Percentiles rank a stretch among this genome's conserved stretches.
Evolutionary conservation across 345 rosid genomes (phyloP).

Genomic region (Eucalyptus victrix): DNA sequence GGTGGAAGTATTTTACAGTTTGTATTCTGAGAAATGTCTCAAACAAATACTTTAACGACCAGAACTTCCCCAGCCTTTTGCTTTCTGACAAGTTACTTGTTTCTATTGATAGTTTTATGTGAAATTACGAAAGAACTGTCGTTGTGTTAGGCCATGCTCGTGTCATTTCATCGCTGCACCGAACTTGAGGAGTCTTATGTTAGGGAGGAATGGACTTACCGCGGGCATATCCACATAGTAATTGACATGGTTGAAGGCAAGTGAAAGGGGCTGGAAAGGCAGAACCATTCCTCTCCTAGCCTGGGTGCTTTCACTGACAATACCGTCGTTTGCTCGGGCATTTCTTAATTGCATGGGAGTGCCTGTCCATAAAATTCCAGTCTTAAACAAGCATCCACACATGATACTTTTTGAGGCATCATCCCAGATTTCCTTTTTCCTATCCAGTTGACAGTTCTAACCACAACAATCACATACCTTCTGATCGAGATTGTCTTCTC

Average conservation of each 20-base stretch:
- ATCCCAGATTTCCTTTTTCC: not conserved
- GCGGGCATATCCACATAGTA: conserved; percentile 31
- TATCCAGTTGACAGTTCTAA: not conserved
- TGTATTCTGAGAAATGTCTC: not conserved
- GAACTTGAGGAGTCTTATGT: not conserved
- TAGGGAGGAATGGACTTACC: not conserved
- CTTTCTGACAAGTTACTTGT: not conserved
- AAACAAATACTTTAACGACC: not conserved
- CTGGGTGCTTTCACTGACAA: not conserved
- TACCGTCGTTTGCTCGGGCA: not conserved
- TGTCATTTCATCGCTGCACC: not conserved
- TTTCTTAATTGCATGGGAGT: not conserved
- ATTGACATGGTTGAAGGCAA: conserved; percentile 16
- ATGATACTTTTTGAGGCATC: not conserved
- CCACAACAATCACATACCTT: not conserved
- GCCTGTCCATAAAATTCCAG: not conserved
- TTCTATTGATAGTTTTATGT: not conserved
- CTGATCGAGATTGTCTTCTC: not conserved
- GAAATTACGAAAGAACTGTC: conserved; percentile 19
- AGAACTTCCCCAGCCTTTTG: not conserved
- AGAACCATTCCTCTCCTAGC: conserved; percentile 27
- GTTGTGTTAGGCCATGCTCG: conserved; percentile 10
- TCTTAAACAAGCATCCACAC: not conserved
- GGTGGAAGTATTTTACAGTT: not conserved
- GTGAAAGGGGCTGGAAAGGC: conserved; percentile 26